Base-by-base conservation (phyloP, 305 asterid genomes). In the Caryopteris hybrid region DNA sequence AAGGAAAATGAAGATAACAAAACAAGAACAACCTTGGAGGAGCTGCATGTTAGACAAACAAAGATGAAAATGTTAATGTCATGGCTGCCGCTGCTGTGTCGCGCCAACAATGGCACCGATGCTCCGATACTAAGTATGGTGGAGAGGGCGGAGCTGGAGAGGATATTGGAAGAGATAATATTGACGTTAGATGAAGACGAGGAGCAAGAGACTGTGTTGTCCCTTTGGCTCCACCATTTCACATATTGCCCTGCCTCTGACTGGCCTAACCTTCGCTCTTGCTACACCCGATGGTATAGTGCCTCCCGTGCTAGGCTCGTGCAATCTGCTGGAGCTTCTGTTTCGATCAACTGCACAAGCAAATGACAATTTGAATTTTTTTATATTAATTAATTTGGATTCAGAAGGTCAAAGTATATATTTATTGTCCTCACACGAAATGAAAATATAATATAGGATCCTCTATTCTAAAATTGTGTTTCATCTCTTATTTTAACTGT, bases 151-250 rank as follows among this genome's bases (percentile, higher is more conserved):
- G 95, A 86, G 77, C 67, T 89, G 13, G 96, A 92, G 65, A 75
- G 43, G 59, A 70, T 74, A 55, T 5, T 92, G 74, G 97, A 86
- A 57, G 86, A 79, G 63, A 80, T 86, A 34, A 90, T 90, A 14
- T 78, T 73, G 56, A 63, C 82, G 0, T 71, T 90, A 71, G 79
- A 79, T 11, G 76, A 72, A 17, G n/a, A n/a, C n/a, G 84, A 77
- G 52, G 97, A 92, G 81, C 98, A 92, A 74, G 98, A 92, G 58
- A 78, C 71, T 39, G 92, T 90, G 9, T 60, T 92, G 60, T 85
- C 97, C 36, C 85, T 85, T 11, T 92, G 98, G 98, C 88, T 92
- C 61, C 95, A 92, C 69, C 93, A 92, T 66, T 92, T 82, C 87
- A 86, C 95, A 17, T 70, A 80, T 62, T 89, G 95, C 68, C 79